Evolutionary conservation across 2,329 filamentous ascomycete species (phyloP).

Genomic region (Magnaporthiopsis rhizophila): DNA sequence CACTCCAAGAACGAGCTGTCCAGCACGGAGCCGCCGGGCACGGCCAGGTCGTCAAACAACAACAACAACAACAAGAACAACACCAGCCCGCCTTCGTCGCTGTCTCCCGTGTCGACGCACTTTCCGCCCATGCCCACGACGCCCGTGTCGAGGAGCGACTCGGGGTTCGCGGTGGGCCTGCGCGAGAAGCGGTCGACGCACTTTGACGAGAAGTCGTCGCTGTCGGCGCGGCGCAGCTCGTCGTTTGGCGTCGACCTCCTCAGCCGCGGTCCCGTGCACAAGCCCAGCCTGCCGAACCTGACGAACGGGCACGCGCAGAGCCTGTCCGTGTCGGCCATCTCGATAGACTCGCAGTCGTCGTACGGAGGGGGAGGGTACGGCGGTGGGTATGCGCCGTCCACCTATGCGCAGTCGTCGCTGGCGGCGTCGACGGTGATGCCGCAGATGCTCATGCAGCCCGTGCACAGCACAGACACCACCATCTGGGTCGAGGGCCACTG

Average conservation of each 20-base stretch:
- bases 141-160: slow-evolving; percentile 82
- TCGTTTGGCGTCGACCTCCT: slow-evolving; percentile 67
- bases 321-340: slow-evolving; percentile 51
- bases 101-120: slow-evolving; percentile 69
- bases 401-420: slow-evolving; percentile 78
- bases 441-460: slow-evolving; percentile 70
- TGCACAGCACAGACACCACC: slow-evolving; percentile 68
- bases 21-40: slow-evolving; percentile 54
- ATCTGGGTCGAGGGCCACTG: slow-evolving; percentile 84
- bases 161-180: slow-evolving; percentile 81
- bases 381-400: slow-evolving; percentile 68
- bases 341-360: slow-evolving; percentile 60
- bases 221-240: slow-evolving; percentile 64
- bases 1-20: slow-evolving; percentile 59
- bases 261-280: slow-evolving; percentile 51
- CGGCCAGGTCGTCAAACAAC: slow-evolving; percentile 45
- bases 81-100: slow-evolving; percentile 51
- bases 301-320: slow-evolving; percentile 50
- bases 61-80: slow-evolving; percentile 24
- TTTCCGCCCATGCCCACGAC: slow-evolving; percentile 72
- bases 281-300: slow-evolving; percentile 68
- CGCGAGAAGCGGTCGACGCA: slow-evolving; percentile 92
- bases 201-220: slow-evolving; percentile 62
- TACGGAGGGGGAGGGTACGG: slow-evolving; percentile 37
- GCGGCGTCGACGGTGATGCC: slow-evolving; percentile 84